Base-by-base conservation (phyloP, 176 grass and related monocot species). In the Lolium multiflorum region DNA sequence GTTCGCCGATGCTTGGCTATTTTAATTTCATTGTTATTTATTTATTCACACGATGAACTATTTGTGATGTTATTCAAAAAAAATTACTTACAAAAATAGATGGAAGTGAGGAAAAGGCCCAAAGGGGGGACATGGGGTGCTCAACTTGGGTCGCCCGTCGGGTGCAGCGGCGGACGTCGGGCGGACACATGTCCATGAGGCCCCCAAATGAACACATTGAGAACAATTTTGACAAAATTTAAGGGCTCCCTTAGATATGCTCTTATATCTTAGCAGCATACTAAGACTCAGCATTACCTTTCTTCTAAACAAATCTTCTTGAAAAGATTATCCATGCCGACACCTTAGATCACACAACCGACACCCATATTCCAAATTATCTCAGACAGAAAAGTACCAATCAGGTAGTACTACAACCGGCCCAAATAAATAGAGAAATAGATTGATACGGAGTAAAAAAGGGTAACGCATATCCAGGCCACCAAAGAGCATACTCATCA, bases 341-440 rank as follows among this genome's bases (percentile, higher is more conserved):
- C 87, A 80, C 58, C 77, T 81, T 57, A 80, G 47, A 66, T 85
- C 76, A 41, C 47, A 54, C 78, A 6, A 44, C 76, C 76, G 47
- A 75, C 82, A 85, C 18, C 77, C 47, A 48, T 54, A 67, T 24
- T 81, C 83, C 16, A 47, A 59, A 79, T 47, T 28, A 65, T 90
- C 73, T 54, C 31, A 35, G 7, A n/a, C 3, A 80, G 11, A 28
- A 75, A 67, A 84, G 25, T 61, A 81, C 77, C 75, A 80, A 84
- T 84, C 67, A 75, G 63, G 37, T 37, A 80, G 37, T 39, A 71
- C 12, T 54, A 85, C 24, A n/a, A 69, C 14, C 61, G 3, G 65
- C n/a, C 9, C 62, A 55, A 39, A 48, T 48, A 38, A 55, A 72
- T 11, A 71, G 20, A 20, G 35, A n/a, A 51, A 20, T 20, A 56